Base-by-base conservation (phyloP, 2,329 filamentous ascomycete species). In the Simplicillium aogashimaense region DNA sequence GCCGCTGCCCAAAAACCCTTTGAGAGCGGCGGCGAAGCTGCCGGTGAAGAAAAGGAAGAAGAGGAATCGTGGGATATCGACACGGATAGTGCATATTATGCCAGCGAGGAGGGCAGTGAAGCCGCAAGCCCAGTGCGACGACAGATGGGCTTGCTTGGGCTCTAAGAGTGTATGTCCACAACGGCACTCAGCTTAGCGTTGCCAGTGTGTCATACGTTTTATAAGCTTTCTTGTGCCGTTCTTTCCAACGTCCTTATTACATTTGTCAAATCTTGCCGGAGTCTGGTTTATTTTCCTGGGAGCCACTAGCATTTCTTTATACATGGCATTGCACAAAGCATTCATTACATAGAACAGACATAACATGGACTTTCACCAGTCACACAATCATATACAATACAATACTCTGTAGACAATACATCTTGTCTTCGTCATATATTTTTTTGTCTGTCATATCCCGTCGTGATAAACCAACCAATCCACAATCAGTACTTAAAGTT, bases 1-100 rank as follows among this genome's bases (percentile, higher is more conserved):
- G 89, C 88, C 4, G 89, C 90, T 5, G 82, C 83, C 40, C 92
- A 98, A 62, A 97, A 95, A 61, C 86, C 79, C 3, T 98, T 94
- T 70, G 81, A 83, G 41, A 61, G 69, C 38, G 59, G 68, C 40
- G 46, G 43, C n/a, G 50, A 50, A 17, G 47, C 49, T 34, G 51
- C 51, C 29, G 52, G 67, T 58, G 55, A 62, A 11, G 57, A 81
- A 68, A 72, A 72, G 9, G 69, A 71, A 3, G 71, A 74, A 20
- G 69, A 68, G 3, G 62, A 78, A 6, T 79, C 85, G 45, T 97
- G 92, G 80, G 92, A 98, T 56, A 97, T 98, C 50, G 92, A 97
- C 59, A 90, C 92, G 25, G 90, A 95, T 50, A 80, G 76, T 36
- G 78, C 73, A 30, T 81, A 71, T 55, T 79, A 81, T 55, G 73